A percentile compares a stretch with the other conserved stretches of the same genome.
phyloP scores from a whole-genome alignment of 768 basidiomycete species.

The Tricholoma terreum region DNA sequence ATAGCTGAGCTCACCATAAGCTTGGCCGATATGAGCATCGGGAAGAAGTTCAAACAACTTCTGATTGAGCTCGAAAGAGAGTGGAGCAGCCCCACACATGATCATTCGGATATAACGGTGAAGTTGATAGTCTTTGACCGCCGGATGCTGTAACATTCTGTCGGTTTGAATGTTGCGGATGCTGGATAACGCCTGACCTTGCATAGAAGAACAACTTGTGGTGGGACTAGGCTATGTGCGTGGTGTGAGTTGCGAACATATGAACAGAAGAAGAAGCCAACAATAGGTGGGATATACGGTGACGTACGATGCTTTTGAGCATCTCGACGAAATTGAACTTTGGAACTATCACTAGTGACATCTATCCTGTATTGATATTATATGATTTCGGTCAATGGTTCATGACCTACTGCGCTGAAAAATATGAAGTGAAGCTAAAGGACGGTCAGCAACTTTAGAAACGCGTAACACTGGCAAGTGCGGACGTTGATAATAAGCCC shows the following conservation, averaged over 20 bases:
- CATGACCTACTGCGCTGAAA: constrained; percentile 48
- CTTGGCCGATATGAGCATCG: constrained; percentile 53
- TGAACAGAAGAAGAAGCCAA: not conserved
- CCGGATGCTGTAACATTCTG: constrained; percentile 41
- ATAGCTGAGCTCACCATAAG: constrained; percentile 40
- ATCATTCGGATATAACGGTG: constrained; percentile 39
- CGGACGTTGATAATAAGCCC: constrained; percentile 59
- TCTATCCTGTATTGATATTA: constrained; percentile 21
- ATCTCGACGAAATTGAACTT: constrained; percentile 63
- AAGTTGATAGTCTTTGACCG: constrained; percentile 48
- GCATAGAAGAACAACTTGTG: constrained; percentile 54
- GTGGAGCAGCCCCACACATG: constrained; percentile 58
- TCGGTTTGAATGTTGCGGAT: not conserved
- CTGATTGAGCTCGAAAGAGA: constrained; percentile 50
- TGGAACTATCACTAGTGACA: constrained; percentile 55
- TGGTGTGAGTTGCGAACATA: not conserved
- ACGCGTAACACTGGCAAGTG: constrained; percentile 1
- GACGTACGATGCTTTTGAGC: constrained; percentile 55
- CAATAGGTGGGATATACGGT: constrained; percentile 43
- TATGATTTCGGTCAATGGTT: not conserved
- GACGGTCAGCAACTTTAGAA: not conserved
- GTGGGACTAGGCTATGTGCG: constrained; percentile 49
- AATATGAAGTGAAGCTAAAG: constrained; percentile 53
- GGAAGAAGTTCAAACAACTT: constrained; percentile 50
- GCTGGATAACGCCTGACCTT: constrained; percentile 35